Conservation (phyloP, 2,329 filamentous ascomycete genomes). For the Zasmidium angulare region DNA sequence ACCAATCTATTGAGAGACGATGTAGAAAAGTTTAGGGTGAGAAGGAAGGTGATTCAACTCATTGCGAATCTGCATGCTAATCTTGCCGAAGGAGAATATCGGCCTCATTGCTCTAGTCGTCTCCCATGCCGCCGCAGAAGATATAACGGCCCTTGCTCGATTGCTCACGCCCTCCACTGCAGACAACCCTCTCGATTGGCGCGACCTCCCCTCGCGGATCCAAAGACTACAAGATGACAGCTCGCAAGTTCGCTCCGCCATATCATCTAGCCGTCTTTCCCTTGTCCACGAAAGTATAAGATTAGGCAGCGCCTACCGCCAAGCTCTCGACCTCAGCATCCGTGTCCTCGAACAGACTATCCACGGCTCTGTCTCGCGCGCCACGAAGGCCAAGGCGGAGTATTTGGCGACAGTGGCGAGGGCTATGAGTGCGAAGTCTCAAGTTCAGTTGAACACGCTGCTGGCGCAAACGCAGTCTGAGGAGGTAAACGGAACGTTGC, state of each 20-base stretch:
- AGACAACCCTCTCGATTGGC: conserved; percentile 6
- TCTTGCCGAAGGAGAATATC: conserved; percentile 34
- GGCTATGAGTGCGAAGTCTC: conserved; percentile 43
- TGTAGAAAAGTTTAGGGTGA: conserved; percentile 39
- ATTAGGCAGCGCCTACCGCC: conserved; percentile 39
- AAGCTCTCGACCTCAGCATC: conserved; percentile 41
- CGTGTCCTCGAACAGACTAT: conserved; percentile 48
- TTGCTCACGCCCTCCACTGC: conserved; percentile 23
- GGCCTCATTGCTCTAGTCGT: conserved; percentile 35
- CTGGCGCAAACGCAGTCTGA: conserved; percentile 24
- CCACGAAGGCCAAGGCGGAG: conserved; percentile 44
- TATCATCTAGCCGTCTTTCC: conserved; percentile 32
- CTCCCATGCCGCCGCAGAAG: conserved; percentile 34
- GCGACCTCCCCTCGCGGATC: conserved; percentile 17
- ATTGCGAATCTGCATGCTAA: neutral
- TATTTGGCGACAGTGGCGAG: conserved; percentile 43
- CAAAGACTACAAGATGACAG: conserved; percentile 9
- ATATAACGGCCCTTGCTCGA: conserved; percentile 34
- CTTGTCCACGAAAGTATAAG: conserved; percentile 36
- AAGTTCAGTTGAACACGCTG: conserved; percentile 30
- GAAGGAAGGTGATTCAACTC: neutral
- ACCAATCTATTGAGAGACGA: conserved; percentile 42
- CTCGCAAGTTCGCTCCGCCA: too few relatives aligned
- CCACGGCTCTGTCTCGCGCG: conserved; percentile 45
- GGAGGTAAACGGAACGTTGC: conserved; percentile 32